Conservation (phyloP, 2,329 filamentous ascomycete genomes). For the Westerdykella aurantiaca region DNA sequence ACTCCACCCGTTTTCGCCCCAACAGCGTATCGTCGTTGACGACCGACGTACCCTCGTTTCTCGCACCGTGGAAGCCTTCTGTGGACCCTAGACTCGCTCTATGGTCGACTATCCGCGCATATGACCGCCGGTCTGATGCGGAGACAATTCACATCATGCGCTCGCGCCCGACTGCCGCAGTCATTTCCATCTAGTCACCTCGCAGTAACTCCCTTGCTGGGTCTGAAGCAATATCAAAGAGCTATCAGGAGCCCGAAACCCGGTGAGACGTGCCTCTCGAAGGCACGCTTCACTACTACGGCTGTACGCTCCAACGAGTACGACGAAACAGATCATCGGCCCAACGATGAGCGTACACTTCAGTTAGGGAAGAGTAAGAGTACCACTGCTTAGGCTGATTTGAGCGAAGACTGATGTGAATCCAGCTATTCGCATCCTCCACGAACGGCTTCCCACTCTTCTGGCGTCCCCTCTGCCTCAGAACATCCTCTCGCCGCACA, state of each 20-base stretch:
- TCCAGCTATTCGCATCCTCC: slow-evolving; percentile 55
- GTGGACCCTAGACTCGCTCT: slow-evolving; percentile 9
- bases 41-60: background rate
- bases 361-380: slow-evolving; percentile 57
- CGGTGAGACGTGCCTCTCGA: slow-evolving; percentile 29
- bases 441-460: slow-evolving; percentile 56
- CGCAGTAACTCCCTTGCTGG: slow-evolving; percentile 23
- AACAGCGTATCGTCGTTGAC: background rate
- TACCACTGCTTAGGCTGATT: background rate
- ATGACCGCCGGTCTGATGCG: slow-evolving; percentile 45
- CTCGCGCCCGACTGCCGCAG: slow-evolving; percentile 28
- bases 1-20: background rate
- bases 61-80: background rate
- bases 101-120: slow-evolving; percentile 30
- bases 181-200: slow-evolving; percentile 16
- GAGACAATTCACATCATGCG: slow-evolving; percentile 39
- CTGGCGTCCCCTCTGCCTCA: slow-evolving; percentile 56
- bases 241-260: slow-evolving; percentile 28
- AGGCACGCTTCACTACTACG: slow-evolving; percentile 43
- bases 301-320: slow-evolving; percentile 18
- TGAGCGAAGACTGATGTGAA: slow-evolving; percentile 4
- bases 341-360: slow-evolving; percentile 54
- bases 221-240: slow-evolving; percentile 30
- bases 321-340: slow-evolving; percentile 40
- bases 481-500: slow-evolving; percentile 57